Evolutionary conservation across 2,329 filamentous ascomycete genomes (phyloP), one percentile per base, ranked within the genome.

Genomic region (Ceratocystis eucalypticola): DNA sequence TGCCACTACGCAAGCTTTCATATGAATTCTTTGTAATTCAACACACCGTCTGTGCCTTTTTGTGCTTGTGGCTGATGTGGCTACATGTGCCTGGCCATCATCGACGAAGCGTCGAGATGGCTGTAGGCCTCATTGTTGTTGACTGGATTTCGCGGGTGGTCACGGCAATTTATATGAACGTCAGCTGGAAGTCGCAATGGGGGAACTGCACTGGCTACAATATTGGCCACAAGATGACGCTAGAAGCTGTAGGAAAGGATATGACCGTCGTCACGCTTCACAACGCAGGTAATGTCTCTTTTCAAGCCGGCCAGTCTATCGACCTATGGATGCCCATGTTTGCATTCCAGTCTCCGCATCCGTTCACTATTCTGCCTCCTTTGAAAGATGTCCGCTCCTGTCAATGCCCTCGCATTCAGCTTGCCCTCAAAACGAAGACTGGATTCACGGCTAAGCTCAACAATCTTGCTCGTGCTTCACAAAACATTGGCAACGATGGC

Each of bases 11-110:
- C 4, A 80, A 84, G 22, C 78, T 85, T 75, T 80, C 80, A 6
- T 89, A 89, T 72, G 87, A 90, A 75, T 69, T 88, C 0, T 90
- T 89, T 72, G 81, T 89, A 17, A 70, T 84, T 1, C 87, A 90
- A 73, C 87, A 90, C 72, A 76, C 89, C 22, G 73, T 83, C 22
- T 82, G 84, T 3, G 85, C 85, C 66, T 78, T 82, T 44, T 71
- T 86, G 22, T 82, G 89, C 70, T 75, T 88, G 44, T 87, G 82
- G 75, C 76, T 87, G 50, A 74, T 88, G n/a, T 84, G 85, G 70
- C 75, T 80, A 41, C 87, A 90, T 72, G 80, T 87, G 3, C 86
- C 87, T 0, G 71, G 72, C 4, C 80, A 82, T 62, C 81, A 85
- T 5, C 78, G 76, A 33, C 83, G 83, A 71, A 84, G 86, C 66